phyloP scores from a whole-genome alignment of 2,329 filamentous ascomycete species.

The Epichloe coenophiala region DNA sequence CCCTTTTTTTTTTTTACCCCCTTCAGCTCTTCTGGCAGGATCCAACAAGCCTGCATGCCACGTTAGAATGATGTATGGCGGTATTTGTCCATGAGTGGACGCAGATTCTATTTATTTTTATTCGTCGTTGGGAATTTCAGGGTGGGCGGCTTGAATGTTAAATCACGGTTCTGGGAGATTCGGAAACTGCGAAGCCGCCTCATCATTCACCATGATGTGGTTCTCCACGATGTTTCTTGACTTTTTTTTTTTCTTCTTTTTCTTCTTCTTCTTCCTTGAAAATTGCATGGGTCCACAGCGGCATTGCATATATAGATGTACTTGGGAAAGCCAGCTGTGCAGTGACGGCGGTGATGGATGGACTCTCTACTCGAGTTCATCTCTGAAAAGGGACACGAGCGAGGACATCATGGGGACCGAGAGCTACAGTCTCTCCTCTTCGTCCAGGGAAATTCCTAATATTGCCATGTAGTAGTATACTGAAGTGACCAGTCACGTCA shows the following conservation, averaged over 20 bases:
- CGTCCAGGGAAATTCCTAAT: not conserved
- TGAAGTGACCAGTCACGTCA: not conserved
- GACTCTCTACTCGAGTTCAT: no score
- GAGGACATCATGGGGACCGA: not conserved
- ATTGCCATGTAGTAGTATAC: not conserved
- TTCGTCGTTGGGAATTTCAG: not conserved
- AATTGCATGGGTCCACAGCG: constrained; percentile 2
- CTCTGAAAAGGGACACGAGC: not conserved
- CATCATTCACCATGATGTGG: no score
- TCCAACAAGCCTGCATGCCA: not conserved
- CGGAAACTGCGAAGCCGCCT: no score
- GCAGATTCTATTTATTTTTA: not conserved
- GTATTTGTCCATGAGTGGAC: not conserved
- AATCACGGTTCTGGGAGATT: no score
- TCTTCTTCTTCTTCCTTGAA: not conserved
- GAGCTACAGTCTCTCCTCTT: not conserved
- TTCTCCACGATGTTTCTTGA: not conserved
- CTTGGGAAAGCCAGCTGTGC: constrained; percentile 1
- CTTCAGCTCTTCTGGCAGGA: not conserved
- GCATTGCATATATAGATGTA: constrained; percentile 3
- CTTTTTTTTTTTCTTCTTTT: not conserved
- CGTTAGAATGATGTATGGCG: constrained; percentile 2
- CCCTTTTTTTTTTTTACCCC: not conserved
- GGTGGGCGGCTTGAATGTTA: no score
- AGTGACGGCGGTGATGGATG: not conserved